phyloP scores from a whole-genome alignment of 2,329 filamentous ascomycete species.

The Diplocarpon mali region DNA sequence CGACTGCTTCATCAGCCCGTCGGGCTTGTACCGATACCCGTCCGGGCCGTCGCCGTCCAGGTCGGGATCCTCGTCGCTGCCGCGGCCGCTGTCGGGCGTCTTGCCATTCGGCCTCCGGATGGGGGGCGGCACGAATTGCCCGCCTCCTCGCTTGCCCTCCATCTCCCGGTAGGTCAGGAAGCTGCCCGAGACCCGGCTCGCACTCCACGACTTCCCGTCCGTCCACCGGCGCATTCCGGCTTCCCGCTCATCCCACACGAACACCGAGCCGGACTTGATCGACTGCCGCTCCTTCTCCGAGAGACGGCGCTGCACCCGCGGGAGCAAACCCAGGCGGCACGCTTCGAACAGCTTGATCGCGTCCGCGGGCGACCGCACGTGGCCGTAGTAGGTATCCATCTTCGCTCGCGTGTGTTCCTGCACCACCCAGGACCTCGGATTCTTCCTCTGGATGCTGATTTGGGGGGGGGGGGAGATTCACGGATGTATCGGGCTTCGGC shows the following conservation, averaged over 20 bases:
- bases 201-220: constrained; percentile 98
- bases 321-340: constrained; percentile 77
- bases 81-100: constrained; percentile 71
- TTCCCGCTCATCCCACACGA: constrained; percentile 99
- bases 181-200: constrained; percentile 91
- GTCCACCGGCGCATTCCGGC: constrained; percentile 98
- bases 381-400: constrained; percentile 96
- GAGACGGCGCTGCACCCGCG: constrained; percentile 86
- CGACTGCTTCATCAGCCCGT: constrained; percentile 98
- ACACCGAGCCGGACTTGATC: constrained; percentile 92
- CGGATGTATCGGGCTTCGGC: no score
- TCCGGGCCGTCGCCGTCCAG: constrained; percentile 63
- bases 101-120: constrained; percentile 52
- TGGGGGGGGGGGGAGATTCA: no score
- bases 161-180: constrained; percentile 97
- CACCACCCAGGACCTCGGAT: no score
- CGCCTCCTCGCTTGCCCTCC: constrained; percentile 91
- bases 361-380: constrained; percentile 89
- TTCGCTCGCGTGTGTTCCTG: no score
- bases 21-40: constrained; percentile 88
- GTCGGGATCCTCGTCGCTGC: constrained; percentile 73
- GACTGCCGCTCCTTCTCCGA: constrained; percentile 96
- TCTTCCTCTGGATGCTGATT: no score
- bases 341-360: constrained; percentile 99
- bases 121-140: constrained; percentile 49